phyloP scores from a whole-genome alignment of 164 flowering plant species.

The Stephania yunnanensis region DNA sequence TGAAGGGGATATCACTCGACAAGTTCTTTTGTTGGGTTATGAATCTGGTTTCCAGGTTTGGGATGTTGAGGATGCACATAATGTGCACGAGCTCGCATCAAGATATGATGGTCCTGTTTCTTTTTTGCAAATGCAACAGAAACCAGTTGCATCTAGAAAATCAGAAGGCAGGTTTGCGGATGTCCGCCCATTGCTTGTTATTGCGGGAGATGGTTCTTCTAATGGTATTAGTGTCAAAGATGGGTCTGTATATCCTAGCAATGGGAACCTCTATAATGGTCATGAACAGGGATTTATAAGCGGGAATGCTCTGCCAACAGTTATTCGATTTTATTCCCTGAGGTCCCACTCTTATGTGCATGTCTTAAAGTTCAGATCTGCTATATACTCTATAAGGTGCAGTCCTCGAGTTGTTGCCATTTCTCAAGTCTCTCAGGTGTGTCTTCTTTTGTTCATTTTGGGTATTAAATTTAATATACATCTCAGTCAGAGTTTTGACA shows the following conservation, averaged over 20 bases:
- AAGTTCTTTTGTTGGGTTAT: constrained; percentile 64
- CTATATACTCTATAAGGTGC: constrained; percentile 58
- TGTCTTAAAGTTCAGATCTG: constrained; percentile 61
- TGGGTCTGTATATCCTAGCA: constrained; percentile 23
- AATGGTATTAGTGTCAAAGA: constrained; percentile 29
- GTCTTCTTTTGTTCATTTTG: background rate
- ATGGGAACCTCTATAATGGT: constrained; percentile 24
- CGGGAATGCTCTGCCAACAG: constrained; percentile 31
- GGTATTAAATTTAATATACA: background rate
- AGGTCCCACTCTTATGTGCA: constrained; percentile 65
- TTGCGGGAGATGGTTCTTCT: constrained; percentile 50
- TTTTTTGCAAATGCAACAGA: constrained; percentile 65
- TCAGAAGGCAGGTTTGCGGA: constrained; percentile 47
- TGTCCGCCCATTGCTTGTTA: constrained; percentile 50
- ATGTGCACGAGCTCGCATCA: constrained; percentile 60
- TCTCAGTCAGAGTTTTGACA: background rate
- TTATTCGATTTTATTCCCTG: constrained; percentile 62
- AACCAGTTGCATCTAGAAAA: constrained; percentile 35
- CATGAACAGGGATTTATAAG: constrained; percentile 24
- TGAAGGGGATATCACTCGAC: constrained; percentile 26
- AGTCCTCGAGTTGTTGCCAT: constrained; percentile 67
- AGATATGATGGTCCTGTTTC: constrained; percentile 67
- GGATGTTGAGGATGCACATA: constrained; percentile 79
- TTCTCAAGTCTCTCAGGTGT: constrained; percentile 65
- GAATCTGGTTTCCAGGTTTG: constrained; percentile 79